phyloP scores from a whole-genome alignment of 106 monocot genomes.

The Gastrodia elata region DNA sequence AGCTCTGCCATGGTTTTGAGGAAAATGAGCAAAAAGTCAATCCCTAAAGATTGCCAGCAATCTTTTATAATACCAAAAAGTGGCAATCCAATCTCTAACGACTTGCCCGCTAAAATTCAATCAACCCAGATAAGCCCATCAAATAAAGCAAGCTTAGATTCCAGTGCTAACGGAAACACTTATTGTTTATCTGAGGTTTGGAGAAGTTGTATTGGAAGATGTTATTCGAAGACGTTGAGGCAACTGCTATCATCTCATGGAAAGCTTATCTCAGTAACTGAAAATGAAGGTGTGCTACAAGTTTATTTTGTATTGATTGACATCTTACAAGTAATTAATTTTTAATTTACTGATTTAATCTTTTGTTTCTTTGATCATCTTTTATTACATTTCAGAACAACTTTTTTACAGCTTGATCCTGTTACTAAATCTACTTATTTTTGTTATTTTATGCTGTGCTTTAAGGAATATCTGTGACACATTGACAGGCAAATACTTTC shows the following conservation, averaged over 20 bases:
- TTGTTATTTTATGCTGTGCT: background rate
- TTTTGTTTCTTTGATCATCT: background rate
- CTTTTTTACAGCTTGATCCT: background rate
- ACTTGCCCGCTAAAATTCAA: slow-evolving; percentile 8
- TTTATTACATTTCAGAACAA: background rate
- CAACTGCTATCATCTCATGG: slow-evolving; percentile 51
- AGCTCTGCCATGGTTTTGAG: background rate
- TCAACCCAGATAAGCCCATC: slow-evolving; percentile 9
- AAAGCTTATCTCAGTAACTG: slow-evolving; percentile 59
- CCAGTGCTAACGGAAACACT: slow-evolving; percentile 8
- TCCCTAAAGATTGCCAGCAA: slow-evolving; percentile 14
- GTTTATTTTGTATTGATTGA: background rate
- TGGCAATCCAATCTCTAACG: slow-evolving; percentile 6
- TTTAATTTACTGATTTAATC: background rate
- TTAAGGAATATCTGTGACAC: background rate
- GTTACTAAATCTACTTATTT: background rate
- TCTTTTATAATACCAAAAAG: slow-evolving; percentile 16
- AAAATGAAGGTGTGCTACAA: slow-evolving; percentile 33
- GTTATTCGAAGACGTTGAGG: slow-evolving; percentile 58
- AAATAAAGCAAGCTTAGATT: slow-evolving; percentile 4
- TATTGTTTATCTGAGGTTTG: slow-evolving; percentile 55
- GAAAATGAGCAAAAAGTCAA: slow-evolving; percentile 8
- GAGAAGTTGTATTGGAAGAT: slow-evolving; percentile 71
- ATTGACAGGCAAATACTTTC: background rate
- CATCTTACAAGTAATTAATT: background rate